Evolutionary conservation across 345 rosid species (phyloP), one percentile per base, ranked within the genome.

Genomic region (Euphorbia tirucalli): DNA sequence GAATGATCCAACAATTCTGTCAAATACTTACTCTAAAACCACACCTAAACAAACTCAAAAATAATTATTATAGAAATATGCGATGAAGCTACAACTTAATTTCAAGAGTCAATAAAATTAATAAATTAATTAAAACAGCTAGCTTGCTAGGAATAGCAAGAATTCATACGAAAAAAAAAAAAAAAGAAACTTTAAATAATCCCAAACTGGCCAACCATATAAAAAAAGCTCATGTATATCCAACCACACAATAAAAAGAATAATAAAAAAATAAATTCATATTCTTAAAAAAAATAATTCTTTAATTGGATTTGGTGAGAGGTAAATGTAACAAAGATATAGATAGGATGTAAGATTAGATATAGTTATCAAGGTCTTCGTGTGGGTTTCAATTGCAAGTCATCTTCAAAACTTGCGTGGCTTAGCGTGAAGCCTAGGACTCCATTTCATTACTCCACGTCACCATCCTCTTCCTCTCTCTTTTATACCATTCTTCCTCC

Each of bases 371-470:
- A 44, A 32, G 72, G 71, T 68, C 75, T 75, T 76, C 78, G 74
- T 71, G 83, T 6, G 79, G 79, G 79, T 78, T 84, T 81, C 74
- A 49, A 66, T 70, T 61, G 57, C 37, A 76, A 44, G 71, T 66
- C 50, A 43, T 61, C 62, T 52, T 49, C 69, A 62, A 1, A 10
- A 21, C 41, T 60, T 44, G 48, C 64, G 56, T 68, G 80, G 74
- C 73, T 75, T 85, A 55, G 83, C 87, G 83, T 86, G 80, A 74
- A 77, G 76, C 70, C 72, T 55, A 72, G 79, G 78, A 71, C 41
- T 73, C 69, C 83, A 61, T 73, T 76, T 77, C 81, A 72, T 81
- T 80, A 74, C 70, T 81, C 85, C 88, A 85, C 82, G 86, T 83
- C 94, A 84, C 65, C 80, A 61, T 35, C 43, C 9, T 19, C 39